Evolutionary conservation across 495 filamentous ascomycete genomes (phyloP).

Genomic region (Trichoderma gamsii): DNA sequence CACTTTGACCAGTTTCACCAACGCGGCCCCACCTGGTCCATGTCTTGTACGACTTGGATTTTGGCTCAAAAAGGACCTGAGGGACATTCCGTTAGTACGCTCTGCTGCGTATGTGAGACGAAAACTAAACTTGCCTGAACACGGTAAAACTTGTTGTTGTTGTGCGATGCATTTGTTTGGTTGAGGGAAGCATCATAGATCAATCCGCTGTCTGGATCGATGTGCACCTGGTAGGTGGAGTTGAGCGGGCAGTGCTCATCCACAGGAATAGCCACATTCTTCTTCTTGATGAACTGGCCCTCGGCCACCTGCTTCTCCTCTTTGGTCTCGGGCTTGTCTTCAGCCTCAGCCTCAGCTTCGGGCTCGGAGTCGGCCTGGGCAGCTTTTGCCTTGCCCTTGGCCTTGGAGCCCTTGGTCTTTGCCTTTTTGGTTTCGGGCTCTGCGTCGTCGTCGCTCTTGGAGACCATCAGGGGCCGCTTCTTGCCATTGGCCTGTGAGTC

Average conservation of each 20-base stretch:
- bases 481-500: slow-evolving; percentile 9
- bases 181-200: slow-evolving; percentile 63
- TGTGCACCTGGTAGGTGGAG: slow-evolving; percentile 50
- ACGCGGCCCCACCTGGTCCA: slow-evolving; percentile 79
- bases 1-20: slow-evolving; percentile 61
- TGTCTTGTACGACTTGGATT: slow-evolving; percentile 34
- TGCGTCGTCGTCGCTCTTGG: slow-evolving; percentile 21
- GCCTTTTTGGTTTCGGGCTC: slow-evolving; percentile 20
- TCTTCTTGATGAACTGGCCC: slow-evolving; percentile 39
- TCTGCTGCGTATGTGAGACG: background rate
- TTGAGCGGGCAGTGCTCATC: slow-evolving; percentile 34
- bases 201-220: slow-evolving; percentile 48
- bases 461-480: slow-evolving; percentile 12
- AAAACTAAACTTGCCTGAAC: slow-evolving; percentile 41
- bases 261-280: slow-evolving; percentile 41
- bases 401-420: slow-evolving; percentile 21
- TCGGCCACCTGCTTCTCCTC: slow-evolving; percentile 30
- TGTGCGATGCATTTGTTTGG: slow-evolving; percentile 51
- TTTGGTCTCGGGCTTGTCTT: slow-evolving; percentile 10
- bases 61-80: slow-evolving; percentile 32
- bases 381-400: slow-evolving; percentile 19
- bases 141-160: slow-evolving; percentile 72
- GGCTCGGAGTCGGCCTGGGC: slow-evolving; percentile 19
- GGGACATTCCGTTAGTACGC: slow-evolving; percentile 15
- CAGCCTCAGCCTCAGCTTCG: background rate